These are phyloP conservation scores for Blastomyces parvus DNA, from an alignment of 2,329 filamentous ascomycete genomes.

Conservation along the genomic window DNA sequence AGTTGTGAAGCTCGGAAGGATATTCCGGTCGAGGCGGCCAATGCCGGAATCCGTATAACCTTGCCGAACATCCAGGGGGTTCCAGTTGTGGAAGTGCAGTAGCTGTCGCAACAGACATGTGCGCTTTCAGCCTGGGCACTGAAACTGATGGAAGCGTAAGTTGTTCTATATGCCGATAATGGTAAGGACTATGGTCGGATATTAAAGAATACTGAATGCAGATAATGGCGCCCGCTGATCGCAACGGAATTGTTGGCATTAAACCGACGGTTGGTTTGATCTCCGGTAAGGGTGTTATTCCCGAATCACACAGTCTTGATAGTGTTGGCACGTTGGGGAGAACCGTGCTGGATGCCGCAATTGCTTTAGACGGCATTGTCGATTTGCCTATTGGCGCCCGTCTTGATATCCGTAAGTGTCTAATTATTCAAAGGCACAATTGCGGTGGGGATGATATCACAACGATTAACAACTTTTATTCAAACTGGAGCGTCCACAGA, in stretches of 20 bases:
- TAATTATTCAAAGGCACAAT: constrained; percentile 3
- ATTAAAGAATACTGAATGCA: background rate
- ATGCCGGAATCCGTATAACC: constrained; percentile 56
- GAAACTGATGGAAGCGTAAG: constrained; percentile 60
- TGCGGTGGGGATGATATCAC: background rate
- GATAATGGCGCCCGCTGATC: constrained; percentile 62
- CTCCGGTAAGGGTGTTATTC: constrained; percentile 55
- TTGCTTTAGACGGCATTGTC: constrained; percentile 59
- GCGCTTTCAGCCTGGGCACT: constrained; percentile 58
- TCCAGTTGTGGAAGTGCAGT: constrained; percentile 58
- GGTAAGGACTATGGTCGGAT: background rate
- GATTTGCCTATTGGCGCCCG: constrained; percentile 43
- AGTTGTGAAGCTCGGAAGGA: constrained; percentile 40
- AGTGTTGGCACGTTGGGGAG: constrained; percentile 58
- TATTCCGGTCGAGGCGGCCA: constrained; percentile 58
- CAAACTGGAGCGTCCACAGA: background rate
- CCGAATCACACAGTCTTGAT: constrained; percentile 59
- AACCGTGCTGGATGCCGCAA: constrained; percentile 56
- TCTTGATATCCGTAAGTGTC: constrained; percentile 47
- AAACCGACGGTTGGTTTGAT: constrained; percentile 68
- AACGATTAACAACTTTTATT: background rate
- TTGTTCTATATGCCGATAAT: background rate
- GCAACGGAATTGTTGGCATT: constrained; percentile 61
- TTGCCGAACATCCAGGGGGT: constrained; percentile 59
- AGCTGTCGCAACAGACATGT: constrained; percentile 54